Evolutionary conservation across 208 protist genomes (phyloP).

Genomic region (Plasmodiophora brassicae): DNA sequence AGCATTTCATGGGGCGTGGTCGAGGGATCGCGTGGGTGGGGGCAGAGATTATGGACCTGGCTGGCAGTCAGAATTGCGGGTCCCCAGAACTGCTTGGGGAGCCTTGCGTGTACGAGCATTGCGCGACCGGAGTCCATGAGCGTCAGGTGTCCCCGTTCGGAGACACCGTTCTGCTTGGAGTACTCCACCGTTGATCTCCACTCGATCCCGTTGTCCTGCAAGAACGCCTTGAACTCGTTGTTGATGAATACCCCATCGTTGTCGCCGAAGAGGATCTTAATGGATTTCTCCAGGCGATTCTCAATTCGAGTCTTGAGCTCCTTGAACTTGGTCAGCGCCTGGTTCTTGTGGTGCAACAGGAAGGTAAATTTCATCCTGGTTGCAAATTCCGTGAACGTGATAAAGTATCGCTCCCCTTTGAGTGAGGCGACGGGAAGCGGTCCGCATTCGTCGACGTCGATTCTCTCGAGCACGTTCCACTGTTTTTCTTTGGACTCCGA

Average conservation of each 20-base stretch:
- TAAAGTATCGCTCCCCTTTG: background rate
- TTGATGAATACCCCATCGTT: background rate
- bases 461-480: background rate
- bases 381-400: background rate
- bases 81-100: constrained; percentile 1
- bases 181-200: background rate
- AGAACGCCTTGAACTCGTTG: background rate
- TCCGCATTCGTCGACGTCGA: constrained; percentile 17
- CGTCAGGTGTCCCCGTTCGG: background rate
- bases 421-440: background rate
- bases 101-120: background rate
- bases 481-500: background rate
- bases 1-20: background rate
- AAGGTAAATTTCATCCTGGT: background rate
- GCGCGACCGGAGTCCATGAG: background rate
- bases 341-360: constrained; percentile 16
- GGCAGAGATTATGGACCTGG: background rate
- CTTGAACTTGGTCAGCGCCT: background rate
- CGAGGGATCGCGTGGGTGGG: background rate
- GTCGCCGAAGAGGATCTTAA: constrained; percentile 17
- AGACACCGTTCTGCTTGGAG: background rate
- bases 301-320: background rate
- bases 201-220: background rate
- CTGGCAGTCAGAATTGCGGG: background rate
- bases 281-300: background rate